Conservation (phyloP, 768 basidiomycete genomes). For the Amanita muscaria region DNA sequence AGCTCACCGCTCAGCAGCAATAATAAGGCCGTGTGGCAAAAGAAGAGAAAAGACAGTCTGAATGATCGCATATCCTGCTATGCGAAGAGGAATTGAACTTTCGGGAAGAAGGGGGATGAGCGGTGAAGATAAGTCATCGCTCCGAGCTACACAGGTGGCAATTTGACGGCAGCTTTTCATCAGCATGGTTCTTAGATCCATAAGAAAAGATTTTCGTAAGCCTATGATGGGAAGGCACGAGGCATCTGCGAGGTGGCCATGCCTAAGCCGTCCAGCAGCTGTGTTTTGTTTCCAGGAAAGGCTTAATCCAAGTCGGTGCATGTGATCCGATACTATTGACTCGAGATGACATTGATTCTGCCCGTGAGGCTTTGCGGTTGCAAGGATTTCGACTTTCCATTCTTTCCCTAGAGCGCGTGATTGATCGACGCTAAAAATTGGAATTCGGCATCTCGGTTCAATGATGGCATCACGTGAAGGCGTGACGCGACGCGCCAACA, state of each 20-base stretch:
- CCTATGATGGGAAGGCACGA: neutral
- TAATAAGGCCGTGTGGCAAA: neutral
- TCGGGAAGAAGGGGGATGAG: neutral
- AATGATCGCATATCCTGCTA: neutral
- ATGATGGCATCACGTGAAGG: conserved; percentile 1
- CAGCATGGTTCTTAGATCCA: neutral
- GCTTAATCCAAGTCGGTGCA: too few relatives aligned
- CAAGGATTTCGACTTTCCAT: too few relatives aligned
- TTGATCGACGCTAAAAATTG: neutral
- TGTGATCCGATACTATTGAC: too few relatives aligned
- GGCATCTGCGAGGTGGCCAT: conserved; percentile 1
- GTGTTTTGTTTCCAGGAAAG: too few relatives aligned
- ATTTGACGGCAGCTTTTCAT: conserved; percentile 2
- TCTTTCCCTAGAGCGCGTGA: neutral
- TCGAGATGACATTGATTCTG: too few relatives aligned
- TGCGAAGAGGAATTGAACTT: neutral
- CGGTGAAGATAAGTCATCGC: neutral
- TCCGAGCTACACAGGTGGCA: neutral
- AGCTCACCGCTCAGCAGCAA: neutral
- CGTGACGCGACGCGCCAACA: conserved; percentile 5
- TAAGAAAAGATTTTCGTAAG: neutral
- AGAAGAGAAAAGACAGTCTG: neutral
- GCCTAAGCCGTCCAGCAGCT: neutral
- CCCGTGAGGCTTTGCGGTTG: too few relatives aligned
- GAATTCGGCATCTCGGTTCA: neutral